Evolutionary conservation across 768 basidiomycete genomes (phyloP), one percentile per base, ranked within the genome.

Genomic region (Calocybe cyanea): DNA sequence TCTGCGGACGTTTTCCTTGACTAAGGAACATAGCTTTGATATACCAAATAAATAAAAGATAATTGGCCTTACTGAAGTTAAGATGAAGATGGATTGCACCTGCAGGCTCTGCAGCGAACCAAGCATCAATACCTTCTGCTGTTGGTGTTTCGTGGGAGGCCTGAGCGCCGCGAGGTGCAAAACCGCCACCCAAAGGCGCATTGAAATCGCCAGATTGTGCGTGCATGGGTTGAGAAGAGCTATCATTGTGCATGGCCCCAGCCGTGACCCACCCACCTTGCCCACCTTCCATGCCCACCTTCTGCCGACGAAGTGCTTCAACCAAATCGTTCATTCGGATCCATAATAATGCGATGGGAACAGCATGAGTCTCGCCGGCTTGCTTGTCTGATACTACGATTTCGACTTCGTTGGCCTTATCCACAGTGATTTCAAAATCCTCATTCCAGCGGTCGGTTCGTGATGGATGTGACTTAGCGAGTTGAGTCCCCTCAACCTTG

Each of bases 361-460:
- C 78, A 1, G 91, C 84, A 54, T 92, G 79, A 11, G 71, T 70
- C 50, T 92, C 90, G 46, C 83, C 85, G 15, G 80, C 78, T 57
- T 90, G 88, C 56, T 92, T 92, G 66, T 99, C 96, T 57, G 92
- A 93, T 24, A 99, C 80, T 23, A 92, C 89, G 41, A 99, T 85
- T 68, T 98, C 96, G 39, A 97, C 88, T 73, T 99, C 96, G 62
- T 95, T 97, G 11, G 95, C 94, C 66, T 98, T 98, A 72, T 98
- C 95, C 32, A 98, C 89, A 0, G 85, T 76, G 48, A 99, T 91
- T 65, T 95, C 92, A 51, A 98, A 97, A 48, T 93, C 90, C 66
- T 99, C 94, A 61, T 92, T 91, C 96, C 96, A 99, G 36, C 89
- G 84, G 66, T 98, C 96, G 21, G 87, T 96, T 48, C 92, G 84